A percentile compares a stretch with the other conserved stretches of the same genome.
Conservation (phyloP, 2,329 filamentous ascomycete species). For the Amylocarpus encephaloides region DNA sequence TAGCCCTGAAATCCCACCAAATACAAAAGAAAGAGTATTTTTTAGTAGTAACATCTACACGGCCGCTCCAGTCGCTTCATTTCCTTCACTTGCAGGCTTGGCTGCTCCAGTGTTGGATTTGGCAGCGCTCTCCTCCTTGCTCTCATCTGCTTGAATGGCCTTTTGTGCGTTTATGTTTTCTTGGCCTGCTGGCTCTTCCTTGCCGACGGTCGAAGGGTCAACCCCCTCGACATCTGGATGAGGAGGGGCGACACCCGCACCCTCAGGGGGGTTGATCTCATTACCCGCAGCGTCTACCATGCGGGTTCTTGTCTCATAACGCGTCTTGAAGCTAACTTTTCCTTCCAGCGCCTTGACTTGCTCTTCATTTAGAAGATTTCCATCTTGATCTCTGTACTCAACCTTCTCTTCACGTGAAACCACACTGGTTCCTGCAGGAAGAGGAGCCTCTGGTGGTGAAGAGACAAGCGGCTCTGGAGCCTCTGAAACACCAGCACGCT, state of each 20-base stretch:
- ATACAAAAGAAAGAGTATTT: background rate
- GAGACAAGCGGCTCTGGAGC: constrained; percentile 23
- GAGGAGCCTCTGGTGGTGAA: constrained; percentile 12
- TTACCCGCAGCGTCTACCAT: constrained; percentile 75
- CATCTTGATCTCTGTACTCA: constrained; percentile 92
- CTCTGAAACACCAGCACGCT: constrained; percentile 25
- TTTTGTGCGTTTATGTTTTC: constrained; percentile 36
- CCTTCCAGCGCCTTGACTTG: constrained; percentile 80
- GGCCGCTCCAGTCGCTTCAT: constrained; percentile 42
- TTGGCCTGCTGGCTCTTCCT: constrained; percentile 32
- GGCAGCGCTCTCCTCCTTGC: constrained; percentile 53
- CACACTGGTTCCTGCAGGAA: constrained; percentile 24
- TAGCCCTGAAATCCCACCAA: too few relatives aligned
- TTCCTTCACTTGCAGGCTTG: constrained; percentile 58
- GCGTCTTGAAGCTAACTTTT: constrained; percentile 92
- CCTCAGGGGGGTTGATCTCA: constrained; percentile 46
- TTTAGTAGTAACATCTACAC: background rate
- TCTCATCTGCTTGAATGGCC: constrained; percentile 43
- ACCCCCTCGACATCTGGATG: constrained; percentile 46
- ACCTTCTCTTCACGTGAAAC: constrained; percentile 65
- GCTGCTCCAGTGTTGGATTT: constrained; percentile 37
- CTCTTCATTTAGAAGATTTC: constrained; percentile 78
- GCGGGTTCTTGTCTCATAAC: constrained; percentile 89
- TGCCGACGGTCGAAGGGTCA: constrained; percentile 49
- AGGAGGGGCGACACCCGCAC: constrained; percentile 27